These are phyloP conservation scores for Venustampulla echinocandica DNA, from an alignment of 495 filamentous ascomycete genomes.

Conservation along the genomic window DNA sequence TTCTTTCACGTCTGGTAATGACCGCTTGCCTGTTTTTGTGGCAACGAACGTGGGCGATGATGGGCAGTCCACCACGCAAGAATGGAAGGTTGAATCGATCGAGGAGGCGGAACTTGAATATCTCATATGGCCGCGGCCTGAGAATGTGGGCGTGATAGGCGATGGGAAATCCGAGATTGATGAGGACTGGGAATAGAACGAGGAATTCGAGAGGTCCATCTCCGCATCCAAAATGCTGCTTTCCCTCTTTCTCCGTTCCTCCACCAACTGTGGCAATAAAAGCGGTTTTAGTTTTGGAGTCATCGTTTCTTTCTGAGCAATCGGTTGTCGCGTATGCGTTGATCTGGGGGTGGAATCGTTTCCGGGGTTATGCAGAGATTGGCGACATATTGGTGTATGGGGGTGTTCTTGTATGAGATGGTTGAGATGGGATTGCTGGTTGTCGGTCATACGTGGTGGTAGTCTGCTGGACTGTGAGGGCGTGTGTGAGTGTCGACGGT, in stretches of 20 bases:
- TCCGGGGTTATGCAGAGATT: conserved; percentile 15
- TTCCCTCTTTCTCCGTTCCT: conserved; percentile 39
- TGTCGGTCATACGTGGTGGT: conserved; percentile 19
- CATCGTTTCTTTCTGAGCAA: conserved; percentile 29
- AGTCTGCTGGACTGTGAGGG: conserved; percentile 11
- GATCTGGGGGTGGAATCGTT: conserved; percentile 1
- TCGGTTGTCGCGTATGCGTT: conserved; percentile 8
- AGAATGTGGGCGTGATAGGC: conserved; percentile 54
- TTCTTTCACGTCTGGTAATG: conserved; percentile 46
- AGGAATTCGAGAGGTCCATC: conserved; percentile 17
- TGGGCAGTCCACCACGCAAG: conserved; percentile 33
- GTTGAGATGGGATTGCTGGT: conserved; percentile 1
- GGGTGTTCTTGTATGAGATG: conserved; percentile 2
- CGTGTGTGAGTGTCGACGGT: conserved; percentile 8
- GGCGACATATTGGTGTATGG: conserved; percentile 19
- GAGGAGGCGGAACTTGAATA: conserved; percentile 47
- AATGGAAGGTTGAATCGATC: conserved; percentile 33
- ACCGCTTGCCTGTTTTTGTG: conserved; percentile 36
- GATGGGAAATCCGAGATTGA: conserved; percentile 51
- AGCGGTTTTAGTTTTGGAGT: conserved; percentile 43
- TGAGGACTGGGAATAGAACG: conserved; percentile 28
- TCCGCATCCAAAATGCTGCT: conserved; percentile 19
- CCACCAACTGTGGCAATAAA: conserved; percentile 41
- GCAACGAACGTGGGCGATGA: conserved; percentile 34
- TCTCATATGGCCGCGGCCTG: conserved; percentile 42